phyloP scores from a whole-genome alignment of 1,284 basidiomycete genomes.

The Ustilago hordei region DNA sequence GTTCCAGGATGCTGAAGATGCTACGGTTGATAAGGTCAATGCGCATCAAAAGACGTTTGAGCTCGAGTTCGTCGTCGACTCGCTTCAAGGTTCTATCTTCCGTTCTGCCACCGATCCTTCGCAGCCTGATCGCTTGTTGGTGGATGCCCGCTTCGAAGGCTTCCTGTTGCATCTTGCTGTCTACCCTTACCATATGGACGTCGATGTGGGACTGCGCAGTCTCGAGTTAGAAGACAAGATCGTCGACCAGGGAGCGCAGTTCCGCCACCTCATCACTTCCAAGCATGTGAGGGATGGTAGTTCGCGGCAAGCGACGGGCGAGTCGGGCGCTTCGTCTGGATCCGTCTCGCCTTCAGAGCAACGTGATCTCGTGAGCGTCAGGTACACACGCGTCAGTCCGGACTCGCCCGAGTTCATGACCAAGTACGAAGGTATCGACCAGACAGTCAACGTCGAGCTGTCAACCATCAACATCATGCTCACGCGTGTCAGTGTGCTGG shows the following conservation, averaged over 20 bases:
- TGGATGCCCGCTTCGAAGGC: conserved; percentile 82
- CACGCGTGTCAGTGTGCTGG: conserved; percentile 89
- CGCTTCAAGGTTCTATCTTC: conserved; percentile 84
- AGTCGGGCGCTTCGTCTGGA: conserved; percentile 34
- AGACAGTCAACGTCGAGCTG: conserved; percentile 86
- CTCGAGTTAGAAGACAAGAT: conserved; percentile 75
- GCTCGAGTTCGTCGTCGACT: conserved; percentile 88
- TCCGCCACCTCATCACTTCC: conserved; percentile 81
- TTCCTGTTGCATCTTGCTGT: conserved; percentile 73
- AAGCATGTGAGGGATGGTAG: conserved; percentile 70
- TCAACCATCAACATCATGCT: conserved; percentile 93
- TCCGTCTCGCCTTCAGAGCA: conserved; percentile 35
- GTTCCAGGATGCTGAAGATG: conserved; percentile 64
- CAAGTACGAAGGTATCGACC: conserved; percentile 86
- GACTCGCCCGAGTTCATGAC: conserved; percentile 88
- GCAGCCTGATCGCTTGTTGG: conserved; percentile 79
- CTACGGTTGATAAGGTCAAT: conserved; percentile 57
- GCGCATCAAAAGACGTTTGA: conserved; percentile 88
- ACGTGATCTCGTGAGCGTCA: conserved; percentile 82
- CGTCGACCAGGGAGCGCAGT: conserved; percentile 74
- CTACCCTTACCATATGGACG: conserved; percentile 78
- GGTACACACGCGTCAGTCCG: conserved; percentile 84
- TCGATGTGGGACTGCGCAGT: conserved; percentile 82
- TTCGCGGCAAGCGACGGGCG: conserved; percentile 32
- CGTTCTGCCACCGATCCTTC: conserved; percentile 74